Evolutionary conservation across 352 stramenopile species (phyloP).

Genomic region (Thalassiosira hispida): DNA sequence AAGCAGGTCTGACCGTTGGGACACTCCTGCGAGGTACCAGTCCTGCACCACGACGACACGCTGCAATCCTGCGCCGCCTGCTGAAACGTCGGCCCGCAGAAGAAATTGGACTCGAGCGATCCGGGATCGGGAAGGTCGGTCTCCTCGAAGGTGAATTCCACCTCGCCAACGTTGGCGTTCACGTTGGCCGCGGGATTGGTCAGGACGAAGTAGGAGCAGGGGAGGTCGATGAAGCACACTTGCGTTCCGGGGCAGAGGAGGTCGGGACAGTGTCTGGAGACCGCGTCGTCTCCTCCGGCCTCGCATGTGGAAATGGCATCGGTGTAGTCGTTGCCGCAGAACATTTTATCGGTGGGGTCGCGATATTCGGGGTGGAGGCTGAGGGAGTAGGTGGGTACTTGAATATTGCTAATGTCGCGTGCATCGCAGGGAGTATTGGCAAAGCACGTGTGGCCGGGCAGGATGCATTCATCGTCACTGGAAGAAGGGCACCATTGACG

Average conservation of each 20-base stretch:
- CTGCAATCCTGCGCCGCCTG: constrained; percentile 35
- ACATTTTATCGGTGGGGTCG: constrained; percentile 62
- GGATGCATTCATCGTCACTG: constrained; percentile 56
- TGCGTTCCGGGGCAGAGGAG: constrained; percentile 28
- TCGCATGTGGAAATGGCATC: constrained; percentile 41
- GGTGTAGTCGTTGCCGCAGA: constrained; percentile 48
- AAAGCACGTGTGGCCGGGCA: constrained; percentile 61
- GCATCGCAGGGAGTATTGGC: constrained; percentile 65
- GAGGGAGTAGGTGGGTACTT: constrained; percentile 53
- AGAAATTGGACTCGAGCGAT: constrained; percentile 30
- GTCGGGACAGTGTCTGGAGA: constrained; percentile 49
- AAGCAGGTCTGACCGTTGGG: constrained; percentile 65
- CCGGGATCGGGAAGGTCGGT: constrained; percentile 51
- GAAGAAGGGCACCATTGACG: constrained; percentile 61
- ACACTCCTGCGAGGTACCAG: constrained; percentile 56
- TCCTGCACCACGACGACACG: constrained; percentile 46
- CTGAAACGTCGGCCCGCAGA: constrained; percentile 50
- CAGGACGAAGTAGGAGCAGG: constrained; percentile 57
- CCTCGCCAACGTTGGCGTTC: not conserved
- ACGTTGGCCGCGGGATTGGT: constrained; percentile 37
- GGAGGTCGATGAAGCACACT: constrained; percentile 60
- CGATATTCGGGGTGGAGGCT: constrained; percentile 33
- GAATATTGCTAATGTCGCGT: constrained; percentile 28
- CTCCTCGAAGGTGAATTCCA: constrained; percentile 3
- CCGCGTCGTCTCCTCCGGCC: constrained; percentile 31